Conservation (phyloP, 257 asterid genomes). For the Paulownia fortunei region DNA sequence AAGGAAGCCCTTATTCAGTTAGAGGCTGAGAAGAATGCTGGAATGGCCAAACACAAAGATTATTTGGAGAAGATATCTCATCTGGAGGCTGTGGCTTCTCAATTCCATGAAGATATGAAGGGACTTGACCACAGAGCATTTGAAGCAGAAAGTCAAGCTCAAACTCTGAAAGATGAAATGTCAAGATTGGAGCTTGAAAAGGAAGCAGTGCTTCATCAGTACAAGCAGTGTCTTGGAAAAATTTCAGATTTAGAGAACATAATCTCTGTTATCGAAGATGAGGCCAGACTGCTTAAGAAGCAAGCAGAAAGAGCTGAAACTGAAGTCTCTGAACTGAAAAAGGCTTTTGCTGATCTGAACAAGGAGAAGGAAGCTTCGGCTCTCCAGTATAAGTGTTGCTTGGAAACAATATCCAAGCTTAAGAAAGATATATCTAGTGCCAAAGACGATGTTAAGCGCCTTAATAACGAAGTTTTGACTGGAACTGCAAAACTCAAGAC, state of each 20-base stretch:
- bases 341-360: constrained; percentile 49
- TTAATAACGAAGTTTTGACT: constrained; percentile 51
- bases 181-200: constrained; percentile 65
- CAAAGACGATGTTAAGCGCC: constrained; percentile 60
- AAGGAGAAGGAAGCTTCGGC: constrained; percentile 74
- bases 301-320: constrained; percentile 69
- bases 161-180: constrained; percentile 54
- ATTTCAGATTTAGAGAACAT: constrained; percentile 62
- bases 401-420: constrained; percentile 68
- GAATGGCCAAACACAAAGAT: constrained; percentile 53
- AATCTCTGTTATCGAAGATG: constrained; percentile 50
- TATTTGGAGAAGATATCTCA: constrained; percentile 52
- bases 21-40: constrained; percentile 67
- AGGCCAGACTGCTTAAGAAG: constrained; percentile 49
- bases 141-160: constrained; percentile 63
- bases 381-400: constrained; percentile 61
- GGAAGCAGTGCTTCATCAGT: constrained; percentile 41
- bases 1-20: constrained; percentile 68
- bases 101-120: constrained; percentile 48
- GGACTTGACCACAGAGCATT: constrained; percentile 47
- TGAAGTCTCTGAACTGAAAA: constrained; percentile 63
- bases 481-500: constrained; percentile 57
- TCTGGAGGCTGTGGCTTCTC: constrained; percentile 58
- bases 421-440: constrained; percentile 60
- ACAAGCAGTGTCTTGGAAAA: constrained; percentile 52